Evolutionary conservation across 2,329 filamentous ascomycete species (phyloP), one percentile per base, ranked within the genome.

Genomic region (Xylariaceae sp.): DNA sequence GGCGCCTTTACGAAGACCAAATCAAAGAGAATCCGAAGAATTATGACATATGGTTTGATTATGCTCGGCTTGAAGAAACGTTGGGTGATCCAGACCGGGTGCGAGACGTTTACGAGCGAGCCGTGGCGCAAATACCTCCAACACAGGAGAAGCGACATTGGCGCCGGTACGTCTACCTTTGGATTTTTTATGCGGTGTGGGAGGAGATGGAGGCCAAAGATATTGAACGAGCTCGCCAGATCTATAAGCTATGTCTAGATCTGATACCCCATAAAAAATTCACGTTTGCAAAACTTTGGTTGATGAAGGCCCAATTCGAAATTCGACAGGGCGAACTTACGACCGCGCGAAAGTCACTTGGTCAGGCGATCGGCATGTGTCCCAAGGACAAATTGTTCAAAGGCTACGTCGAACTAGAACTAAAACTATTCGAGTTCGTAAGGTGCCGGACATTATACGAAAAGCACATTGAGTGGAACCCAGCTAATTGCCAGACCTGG

Each of bases 41-140:
- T 72, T 99, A 99, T 77, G 94, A 99, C 68, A 83, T 87, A 10
- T 99, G 94, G 94, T 93, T 99, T 64, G 94, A 97, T 72, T 96
- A 93, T 71, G 92, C 92, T 21, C 83, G 90, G 6, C 77, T 99
- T 6, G 94, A 99, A 71, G 94, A 99, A 73, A 84, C 85, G 0
- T 87, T 90, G 1, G 89, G 90, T 7, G 89, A 97, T 68, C 75
- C 83, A 0, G 92, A 96, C 59, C 85, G 90, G 35, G 87, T 96
- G 1, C 85, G 94, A 27, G 94, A 99, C 62, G 86, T 96, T 11
- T 99, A 97, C 73, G 94, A 99, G 74, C 84, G 92, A 64, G 94
- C 94, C 2, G 96, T 99, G 63, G 92, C 94, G 4, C 93, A 99
- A 68, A 85, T 97, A 11, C 94, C 94, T 2, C 93, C 94, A 0